Conservation (phyloP, 495 filamentous ascomycete species). For the Rostrohypoxylon terebratum region DNA sequence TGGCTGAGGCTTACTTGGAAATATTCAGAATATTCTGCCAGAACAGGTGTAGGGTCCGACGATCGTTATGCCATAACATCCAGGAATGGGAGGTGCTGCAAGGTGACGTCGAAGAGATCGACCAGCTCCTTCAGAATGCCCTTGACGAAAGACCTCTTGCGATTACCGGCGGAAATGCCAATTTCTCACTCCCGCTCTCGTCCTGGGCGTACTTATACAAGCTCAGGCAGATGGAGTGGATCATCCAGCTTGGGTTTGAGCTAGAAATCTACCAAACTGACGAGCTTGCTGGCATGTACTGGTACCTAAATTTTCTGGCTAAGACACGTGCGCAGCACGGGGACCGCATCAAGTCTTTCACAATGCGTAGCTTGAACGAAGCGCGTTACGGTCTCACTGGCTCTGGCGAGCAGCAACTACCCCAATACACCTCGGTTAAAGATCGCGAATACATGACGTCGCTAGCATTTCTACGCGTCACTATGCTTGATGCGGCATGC, state of each 20-base stretch:
- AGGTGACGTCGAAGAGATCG: slow-evolving; percentile 82
- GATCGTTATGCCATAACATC: slow-evolving; percentile 83
- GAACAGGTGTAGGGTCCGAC: slow-evolving; percentile 87
- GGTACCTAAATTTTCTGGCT: slow-evolving; percentile 74
- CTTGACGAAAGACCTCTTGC: slow-evolving; percentile 70
- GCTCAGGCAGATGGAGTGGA: slow-evolving; percentile 84
- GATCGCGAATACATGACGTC: slow-evolving; percentile 65
- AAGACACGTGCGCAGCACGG: slow-evolving; percentile 69
- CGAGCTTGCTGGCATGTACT: slow-evolving; percentile 91
- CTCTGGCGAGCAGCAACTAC: slow-evolving; percentile 26
- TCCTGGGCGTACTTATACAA: slow-evolving; percentile 93
- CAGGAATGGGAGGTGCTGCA: slow-evolving; percentile 88
- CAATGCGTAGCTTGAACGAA: slow-evolving; percentile 51
- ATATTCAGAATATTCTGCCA: slow-evolving; percentile 85
- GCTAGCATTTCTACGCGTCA: slow-evolving; percentile 67
- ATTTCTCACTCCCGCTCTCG: slow-evolving; percentile 74
- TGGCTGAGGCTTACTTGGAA: slow-evolving; percentile 82
- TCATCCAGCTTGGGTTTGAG: slow-evolving; percentile 96
- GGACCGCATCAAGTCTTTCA: slow-evolving; percentile 77
- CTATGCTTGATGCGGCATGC: slow-evolving; percentile 74
- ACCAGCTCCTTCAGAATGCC: slow-evolving; percentile 73
- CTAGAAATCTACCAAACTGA: slow-evolving; percentile 88
- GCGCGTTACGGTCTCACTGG: slow-evolving; percentile 41
- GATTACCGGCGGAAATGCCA: slow-evolving; percentile 51
- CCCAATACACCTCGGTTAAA: slow-evolving; percentile 46